Evolutionary conservation across 225 moss, liverwort and hornwort species (phyloP).

Genomic region (Polytrichum commune): DNA sequence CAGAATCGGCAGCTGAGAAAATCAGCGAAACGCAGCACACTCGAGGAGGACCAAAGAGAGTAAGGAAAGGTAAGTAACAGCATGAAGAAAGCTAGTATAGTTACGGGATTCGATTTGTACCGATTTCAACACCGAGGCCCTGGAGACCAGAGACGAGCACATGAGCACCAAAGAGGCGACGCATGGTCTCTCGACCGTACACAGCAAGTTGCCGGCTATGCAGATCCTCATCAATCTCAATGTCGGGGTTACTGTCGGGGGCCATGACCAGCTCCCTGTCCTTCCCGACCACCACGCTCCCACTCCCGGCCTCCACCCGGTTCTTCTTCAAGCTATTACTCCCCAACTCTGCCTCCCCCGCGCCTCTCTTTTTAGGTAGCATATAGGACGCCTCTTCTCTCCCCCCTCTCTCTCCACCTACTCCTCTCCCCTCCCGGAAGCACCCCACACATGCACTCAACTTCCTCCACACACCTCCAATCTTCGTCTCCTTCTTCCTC

Average conservation of each 20-base stretch:
- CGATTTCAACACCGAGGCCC: conserved; percentile 85
- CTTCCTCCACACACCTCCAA: too few species aligned
- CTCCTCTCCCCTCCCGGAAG: not conserved
- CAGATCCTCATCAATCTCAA: conserved; percentile 97
- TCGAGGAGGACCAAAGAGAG: not conserved
- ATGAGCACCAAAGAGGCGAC: conserved; percentile 88
- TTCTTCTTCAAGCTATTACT: conserved; percentile 58
- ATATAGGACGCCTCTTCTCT: conserved; percentile 65
- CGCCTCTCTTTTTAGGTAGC: conserved; percentile 99
- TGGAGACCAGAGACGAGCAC: conserved; percentile 80
- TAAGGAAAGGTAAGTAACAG: not conserved
- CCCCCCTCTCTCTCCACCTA: not conserved
- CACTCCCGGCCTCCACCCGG: conserved; percentile 40
- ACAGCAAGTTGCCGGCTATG: conserved; percentile 99
- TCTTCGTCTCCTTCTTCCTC: too few species aligned
- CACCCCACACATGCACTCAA: conserved; percentile 8
- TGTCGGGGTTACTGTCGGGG: conserved; percentile 62
- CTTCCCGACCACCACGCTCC: conserved; percentile 59
- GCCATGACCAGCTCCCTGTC: conserved; percentile 74
- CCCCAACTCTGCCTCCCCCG: conserved; percentile 84
- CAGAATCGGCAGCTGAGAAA: too few species aligned
- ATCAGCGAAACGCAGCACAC: too few species aligned
- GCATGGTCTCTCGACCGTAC: conserved; percentile 96
- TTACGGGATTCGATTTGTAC: not conserved
- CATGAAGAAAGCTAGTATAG: not conserved